Evolutionary conservation across 23 red algal species (phyloP).

Genomic region (Chondrus crispus): DNA sequence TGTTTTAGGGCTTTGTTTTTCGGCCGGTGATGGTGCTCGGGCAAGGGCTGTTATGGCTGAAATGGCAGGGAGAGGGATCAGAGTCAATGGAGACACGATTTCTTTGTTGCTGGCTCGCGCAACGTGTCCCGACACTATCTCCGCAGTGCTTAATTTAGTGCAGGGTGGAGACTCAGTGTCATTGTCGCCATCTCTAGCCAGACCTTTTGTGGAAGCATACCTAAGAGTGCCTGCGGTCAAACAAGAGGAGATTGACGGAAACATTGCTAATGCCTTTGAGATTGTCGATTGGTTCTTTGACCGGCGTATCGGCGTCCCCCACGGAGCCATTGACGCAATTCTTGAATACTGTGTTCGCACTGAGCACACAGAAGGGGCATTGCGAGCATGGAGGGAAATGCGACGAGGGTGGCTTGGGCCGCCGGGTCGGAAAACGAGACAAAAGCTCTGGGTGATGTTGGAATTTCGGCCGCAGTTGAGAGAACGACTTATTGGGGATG

Average conservation of each 20-base stretch:
- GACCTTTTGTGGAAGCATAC: slow-evolving; percentile 10
- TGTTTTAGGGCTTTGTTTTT: slow-evolving; percentile 19
- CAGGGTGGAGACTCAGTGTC: neutral
- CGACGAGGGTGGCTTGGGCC: slow-evolving; percentile 40
- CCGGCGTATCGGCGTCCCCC: slow-evolving; percentile 2
- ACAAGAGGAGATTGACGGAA: no score
- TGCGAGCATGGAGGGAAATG: slow-evolving; percentile 55
- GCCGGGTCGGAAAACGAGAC: neutral
- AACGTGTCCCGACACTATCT: slow-evolving; percentile 6
- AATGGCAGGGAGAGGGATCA: slow-evolving; percentile 12
- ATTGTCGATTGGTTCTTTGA: slow-evolving; percentile 47
- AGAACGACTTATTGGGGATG: neutral
- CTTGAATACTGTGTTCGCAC: neutral
- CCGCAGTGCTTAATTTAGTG: slow-evolving; percentile 13
- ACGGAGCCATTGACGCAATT: slow-evolving; percentile 8
- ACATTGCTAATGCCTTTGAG: neutral
- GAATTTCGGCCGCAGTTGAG: neutral
- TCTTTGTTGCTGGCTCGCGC: slow-evolving; percentile 3
- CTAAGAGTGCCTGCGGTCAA: neutral
- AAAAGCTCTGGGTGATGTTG: slow-evolving; percentile 4
- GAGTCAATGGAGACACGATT: slow-evolving; percentile 46
- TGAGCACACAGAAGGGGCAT: neutral
- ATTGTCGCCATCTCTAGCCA: neutral
- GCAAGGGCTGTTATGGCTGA: slow-evolving; percentile 27
- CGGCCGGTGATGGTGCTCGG: slow-evolving; percentile 3